Conservation (phyloP, 768 basidiomycete species). For the Agaricus subrufescens region DNA sequence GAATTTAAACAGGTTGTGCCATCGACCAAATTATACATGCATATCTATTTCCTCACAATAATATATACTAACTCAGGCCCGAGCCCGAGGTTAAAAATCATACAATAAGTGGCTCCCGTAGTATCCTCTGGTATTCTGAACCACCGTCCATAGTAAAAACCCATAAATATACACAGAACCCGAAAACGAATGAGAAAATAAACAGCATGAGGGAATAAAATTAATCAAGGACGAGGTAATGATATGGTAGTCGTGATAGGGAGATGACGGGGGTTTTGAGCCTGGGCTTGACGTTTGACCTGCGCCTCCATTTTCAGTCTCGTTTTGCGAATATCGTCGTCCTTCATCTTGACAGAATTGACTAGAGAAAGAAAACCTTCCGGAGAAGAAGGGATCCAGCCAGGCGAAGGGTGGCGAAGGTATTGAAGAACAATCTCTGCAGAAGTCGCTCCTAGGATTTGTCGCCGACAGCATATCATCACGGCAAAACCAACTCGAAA, state of each 20-base stretch:
- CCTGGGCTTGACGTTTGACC: slow-evolving; percentile 55
- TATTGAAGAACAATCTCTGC: slow-evolving; percentile 42
- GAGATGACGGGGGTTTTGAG: slow-evolving; percentile 28
- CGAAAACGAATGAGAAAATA: too few species aligned
- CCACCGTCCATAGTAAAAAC: not conserved
- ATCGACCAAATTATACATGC: too few species aligned
- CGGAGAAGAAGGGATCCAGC: slow-evolving; percentile 52
- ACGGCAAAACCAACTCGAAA: slow-evolving; percentile 71
- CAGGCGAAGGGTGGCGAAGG: slow-evolving; percentile 46
- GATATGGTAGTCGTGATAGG: slow-evolving; percentile 4
- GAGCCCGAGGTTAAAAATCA: not conserved
- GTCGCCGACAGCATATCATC: slow-evolving; percentile 53
- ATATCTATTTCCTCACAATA: too few species aligned
- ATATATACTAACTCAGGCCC: not conserved
- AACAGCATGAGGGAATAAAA: not conserved
- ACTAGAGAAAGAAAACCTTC: slow-evolving; percentile 62
- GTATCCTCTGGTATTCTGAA: not conserved
- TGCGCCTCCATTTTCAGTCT: slow-evolving; percentile 73
- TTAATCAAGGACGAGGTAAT: not conserved
- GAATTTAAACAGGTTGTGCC: too few species aligned
- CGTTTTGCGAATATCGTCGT: slow-evolving; percentile 75
- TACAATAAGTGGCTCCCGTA: too few species aligned
- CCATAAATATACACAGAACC: too few species aligned
- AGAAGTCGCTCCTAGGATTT: slow-evolving; percentile 46
- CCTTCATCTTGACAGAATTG: slow-evolving; percentile 66